Evolutionary conservation across 2,329 filamentous ascomycete genomes (phyloP).

Genomic region (Pyrenophora seminiperda): DNA sequence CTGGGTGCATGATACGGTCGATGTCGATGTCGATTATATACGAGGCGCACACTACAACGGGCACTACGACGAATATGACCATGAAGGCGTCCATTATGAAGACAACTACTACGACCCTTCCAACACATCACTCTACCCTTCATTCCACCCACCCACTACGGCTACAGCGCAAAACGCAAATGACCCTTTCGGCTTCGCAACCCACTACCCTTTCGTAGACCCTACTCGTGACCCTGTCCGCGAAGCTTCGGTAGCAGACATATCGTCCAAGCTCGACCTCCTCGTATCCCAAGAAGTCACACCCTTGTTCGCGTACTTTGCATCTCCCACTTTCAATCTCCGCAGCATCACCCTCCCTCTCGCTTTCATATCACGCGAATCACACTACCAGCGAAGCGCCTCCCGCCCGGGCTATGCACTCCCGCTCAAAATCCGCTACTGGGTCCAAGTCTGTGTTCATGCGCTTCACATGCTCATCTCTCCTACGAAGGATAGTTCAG

Average conservation of each 20-base stretch:
- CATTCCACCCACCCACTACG: conserved; percentile 21
- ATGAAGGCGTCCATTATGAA: conserved; percentile 42
- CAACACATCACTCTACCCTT: conserved; percentile 35
- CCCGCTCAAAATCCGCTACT: conserved; percentile 42
- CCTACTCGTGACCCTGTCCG: conserved; percentile 20
- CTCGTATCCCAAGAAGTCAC: conserved; percentile 42
- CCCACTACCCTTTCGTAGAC: conserved; percentile 41
- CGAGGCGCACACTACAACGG: conserved; percentile 31
- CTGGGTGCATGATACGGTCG: conserved; percentile 29
- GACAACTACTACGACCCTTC: conserved; percentile 43
- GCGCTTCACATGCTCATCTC: conserved; percentile 34
- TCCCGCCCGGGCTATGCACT: conserved; percentile 32
- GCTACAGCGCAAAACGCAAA: conserved; percentile 14
- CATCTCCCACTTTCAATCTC: conserved; percentile 33
- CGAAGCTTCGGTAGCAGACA: conserved; percentile 28
- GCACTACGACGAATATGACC: conserved; percentile 44
- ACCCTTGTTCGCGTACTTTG: conserved; percentile 42
- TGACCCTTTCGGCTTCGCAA: conserved; percentile 39
- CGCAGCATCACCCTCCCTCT: conserved; percentile 39
- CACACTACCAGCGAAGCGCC: conserved; percentile 27
- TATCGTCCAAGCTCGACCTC: conserved; percentile 37
- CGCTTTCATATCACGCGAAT: conserved; percentile 39
- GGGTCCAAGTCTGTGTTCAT: conserved; percentile 39
- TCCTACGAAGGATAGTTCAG: not conserved
- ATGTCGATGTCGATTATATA: conserved; percentile 39